Conservation (phyloP, 768 basidiomycete species). For the Serendipita sp. region DNA sequence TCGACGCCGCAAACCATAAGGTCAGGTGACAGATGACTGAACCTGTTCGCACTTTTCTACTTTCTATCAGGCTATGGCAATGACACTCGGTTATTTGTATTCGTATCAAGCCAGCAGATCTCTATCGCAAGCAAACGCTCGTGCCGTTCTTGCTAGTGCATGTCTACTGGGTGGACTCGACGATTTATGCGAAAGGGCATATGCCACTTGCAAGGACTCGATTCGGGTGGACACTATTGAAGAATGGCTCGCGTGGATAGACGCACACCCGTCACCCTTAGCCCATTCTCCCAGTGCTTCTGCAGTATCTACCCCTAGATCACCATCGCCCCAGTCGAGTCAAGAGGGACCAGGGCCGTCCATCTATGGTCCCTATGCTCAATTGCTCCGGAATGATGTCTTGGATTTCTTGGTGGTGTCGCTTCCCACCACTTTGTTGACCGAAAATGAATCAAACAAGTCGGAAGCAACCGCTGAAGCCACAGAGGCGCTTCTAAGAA, state of each 20-base stretch:
- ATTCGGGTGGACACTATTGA: slow-evolving; percentile 59
- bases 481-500: slow-evolving; percentile 44
- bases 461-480: slow-evolving; percentile 27
- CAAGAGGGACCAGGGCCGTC: slow-evolving; percentile 25
- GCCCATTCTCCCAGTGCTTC: not conserved
- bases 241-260: slow-evolving; percentile 64
- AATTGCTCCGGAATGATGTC: slow-evolving; percentile 55
- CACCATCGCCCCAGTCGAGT: slow-evolving; percentile 4
- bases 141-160: slow-evolving; percentile 70
- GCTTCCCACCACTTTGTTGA: slow-evolving; percentile 37
- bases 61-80: slow-evolving; percentile 1
- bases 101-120: slow-evolving; percentile 52
- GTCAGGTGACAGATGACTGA: slow-evolving; percentile 10
- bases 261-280: slow-evolving; percentile 29
- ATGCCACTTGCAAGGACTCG: slow-evolving; percentile 57
- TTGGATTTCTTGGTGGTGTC: slow-evolving; percentile 62
- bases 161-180: slow-evolving; percentile 79
- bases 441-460: not conserved
- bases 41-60: not conserved
- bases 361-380: slow-evolving; percentile 64
- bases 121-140: slow-evolving; percentile 62
- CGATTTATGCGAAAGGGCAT: slow-evolving; percentile 63
- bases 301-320: slow-evolving; percentile 11
- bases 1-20: not conserved
- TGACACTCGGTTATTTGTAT: slow-evolving; percentile 68